Evolutionary conservation across 1,284 basidiomycete species (phyloP), one percentile per base, ranked within the genome.

Genomic region (Austroboletus sp.): DNA sequence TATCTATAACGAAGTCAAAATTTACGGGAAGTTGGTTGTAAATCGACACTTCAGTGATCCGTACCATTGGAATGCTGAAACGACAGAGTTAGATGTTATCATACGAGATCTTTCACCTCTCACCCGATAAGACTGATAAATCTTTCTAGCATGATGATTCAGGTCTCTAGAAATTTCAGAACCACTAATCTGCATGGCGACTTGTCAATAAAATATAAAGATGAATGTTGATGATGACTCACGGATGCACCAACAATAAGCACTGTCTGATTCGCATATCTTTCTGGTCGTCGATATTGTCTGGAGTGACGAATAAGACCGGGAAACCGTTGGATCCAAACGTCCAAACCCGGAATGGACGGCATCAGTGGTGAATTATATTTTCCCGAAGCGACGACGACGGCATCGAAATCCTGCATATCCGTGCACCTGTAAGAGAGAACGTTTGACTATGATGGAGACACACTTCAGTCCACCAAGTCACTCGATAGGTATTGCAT

Each of bases 241-340:
- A 56, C 56, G 6, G 53, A 36, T 37, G 70, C 69, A 13, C 75
- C 75, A 25, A 78, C 62, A 36, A 78, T 61, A 4, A 78, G 62
- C 0, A 78, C 70, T 3, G 65, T 74, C 53, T 72, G 57, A 40
- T 68, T 67, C 3, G 45, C 41, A 39, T 66, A 72, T 0, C 52
- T 37, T 31, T 72, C 65, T 2, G 74, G 74, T 29, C 53, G 58
- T 1, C 74, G 62, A 51, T 77, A 78, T 30, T 70, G 69, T 21
- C 70, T 62, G 3, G 74, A 71, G 48, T 78, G 76, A 11, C 56
- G 55, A 29, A 76, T 47, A 2, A 53, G 47, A 1, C 50, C 53
- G 0, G 72, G 69, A 55, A 70, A 73, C 12, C 48, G 55, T 6
- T 52, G 51, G 0, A 58, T 62, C 73, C 73, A 75, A 26, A 39